These are phyloP conservation scores for Apodospora peruviana DNA, from an alignment of 495 filamentous ascomycete species.

Conservation along the genomic window DNA sequence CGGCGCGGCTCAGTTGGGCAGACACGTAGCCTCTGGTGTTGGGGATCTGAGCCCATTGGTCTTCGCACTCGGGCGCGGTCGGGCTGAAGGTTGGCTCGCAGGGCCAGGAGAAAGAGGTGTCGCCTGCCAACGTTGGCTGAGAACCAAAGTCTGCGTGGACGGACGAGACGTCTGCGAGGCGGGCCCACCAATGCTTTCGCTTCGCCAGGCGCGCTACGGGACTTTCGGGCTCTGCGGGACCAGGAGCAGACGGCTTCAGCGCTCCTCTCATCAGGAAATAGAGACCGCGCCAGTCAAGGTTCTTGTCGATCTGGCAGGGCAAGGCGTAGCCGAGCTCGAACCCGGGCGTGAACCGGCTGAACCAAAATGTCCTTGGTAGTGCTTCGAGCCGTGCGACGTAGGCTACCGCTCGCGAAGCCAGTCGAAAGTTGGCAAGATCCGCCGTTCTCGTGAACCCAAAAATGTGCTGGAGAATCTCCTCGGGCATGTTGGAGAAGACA, in stretches of 20 bases:
- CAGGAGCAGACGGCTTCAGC: background rate
- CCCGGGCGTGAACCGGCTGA: constrained; percentile 12
- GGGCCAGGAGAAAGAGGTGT: constrained; percentile 1
- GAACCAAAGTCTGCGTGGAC: background rate
- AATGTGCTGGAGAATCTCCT: constrained; percentile 5
- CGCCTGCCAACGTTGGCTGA: background rate
- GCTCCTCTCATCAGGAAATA: constrained; percentile 10
- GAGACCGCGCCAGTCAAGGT: constrained; percentile 12
- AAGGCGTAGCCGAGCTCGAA: constrained; percentile 16
- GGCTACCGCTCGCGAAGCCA: constrained; percentile 5
- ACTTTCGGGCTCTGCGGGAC: background rate
- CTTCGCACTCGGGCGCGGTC: background rate
- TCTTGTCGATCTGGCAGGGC: background rate
- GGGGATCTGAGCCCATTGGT: background rate
- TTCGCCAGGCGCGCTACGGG: constrained; percentile 2
- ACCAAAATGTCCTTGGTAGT: constrained; percentile 7
- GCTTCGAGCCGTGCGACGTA: background rate
- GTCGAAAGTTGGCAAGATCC: constrained; percentile 9
- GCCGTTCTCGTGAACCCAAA: background rate
- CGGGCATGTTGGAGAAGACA: constrained; percentile 6
- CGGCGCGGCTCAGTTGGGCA: background rate
- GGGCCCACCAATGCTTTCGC: constrained; percentile 14
- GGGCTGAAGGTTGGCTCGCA: background rate
- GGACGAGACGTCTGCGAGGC: background rate
- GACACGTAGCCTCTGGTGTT: background rate